Conservation (phyloP, 345 rosid genomes). For the Salix koriyanagi region DNA sequence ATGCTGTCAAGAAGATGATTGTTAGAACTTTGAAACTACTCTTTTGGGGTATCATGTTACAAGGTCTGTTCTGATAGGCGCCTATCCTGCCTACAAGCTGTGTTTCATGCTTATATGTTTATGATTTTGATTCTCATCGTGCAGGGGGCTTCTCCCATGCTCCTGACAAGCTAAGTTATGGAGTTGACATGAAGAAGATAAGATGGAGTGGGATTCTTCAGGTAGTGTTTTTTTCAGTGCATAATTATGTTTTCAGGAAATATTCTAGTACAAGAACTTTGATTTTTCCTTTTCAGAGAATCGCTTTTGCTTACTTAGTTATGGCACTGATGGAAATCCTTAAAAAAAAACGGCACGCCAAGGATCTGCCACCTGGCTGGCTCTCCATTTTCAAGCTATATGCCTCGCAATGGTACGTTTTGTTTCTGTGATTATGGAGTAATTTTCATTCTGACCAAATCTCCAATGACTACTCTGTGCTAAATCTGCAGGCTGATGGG, state of each 20-base stretch:
- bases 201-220: constrained; percentile 91
- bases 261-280: constrained; percentile 1
- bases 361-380: constrained; percentile 28
- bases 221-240: constrained; percentile 35
- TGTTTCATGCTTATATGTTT: not conserved
- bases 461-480: not conserved
- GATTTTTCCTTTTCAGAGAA: constrained; percentile 48
- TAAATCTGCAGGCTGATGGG: constrained; percentile 57
- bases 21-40: constrained; percentile 72
- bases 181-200: constrained; percentile 69
- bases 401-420: constrained; percentile 66
- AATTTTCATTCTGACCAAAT: not conserved
- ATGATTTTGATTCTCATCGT: constrained; percentile 8
- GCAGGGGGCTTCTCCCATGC: constrained; percentile 89
- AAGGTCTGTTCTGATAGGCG: constrained; percentile 41
- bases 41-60: constrained; percentile 86
- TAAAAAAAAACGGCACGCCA: constrained; percentile 32
- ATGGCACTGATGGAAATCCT: constrained; percentile 66
- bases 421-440: not conserved
- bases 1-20: constrained; percentile 56
- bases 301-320: constrained; percentile 73
- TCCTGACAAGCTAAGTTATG: constrained; percentile 67
- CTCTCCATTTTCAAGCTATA: constrained; percentile 53
- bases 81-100: not conserved
- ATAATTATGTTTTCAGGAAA: not conserved